A percentile compares a stretch with the other conserved stretches of the same genome.
Evolutionary conservation across 2,329 filamentous ascomycete species (phyloP).

Genomic region (Colletotrichum agaves): DNA sequence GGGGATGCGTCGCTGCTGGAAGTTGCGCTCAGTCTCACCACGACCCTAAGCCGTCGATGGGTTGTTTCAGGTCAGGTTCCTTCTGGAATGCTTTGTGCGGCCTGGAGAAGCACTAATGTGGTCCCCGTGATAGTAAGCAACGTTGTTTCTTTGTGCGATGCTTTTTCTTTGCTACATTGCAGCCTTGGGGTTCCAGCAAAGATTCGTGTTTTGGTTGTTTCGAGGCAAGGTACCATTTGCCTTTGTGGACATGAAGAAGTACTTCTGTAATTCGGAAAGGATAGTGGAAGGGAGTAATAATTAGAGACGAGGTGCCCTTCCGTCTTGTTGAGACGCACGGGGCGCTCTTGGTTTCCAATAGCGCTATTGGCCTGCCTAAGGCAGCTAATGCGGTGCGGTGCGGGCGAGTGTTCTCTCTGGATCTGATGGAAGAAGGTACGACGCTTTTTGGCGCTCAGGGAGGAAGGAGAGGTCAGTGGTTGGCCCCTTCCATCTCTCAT

Average conservation of each 20-base stretch:
- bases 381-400: no score
- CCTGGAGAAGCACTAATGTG: background rate
- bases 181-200: background rate
- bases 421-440: background rate
- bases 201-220: background rate
- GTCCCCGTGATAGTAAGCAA: slow-evolving; percentile 15
- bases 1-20: no score
- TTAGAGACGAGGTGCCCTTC: background rate
- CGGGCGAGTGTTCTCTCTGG: background rate
- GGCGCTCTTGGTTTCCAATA: slow-evolving; percentile 3
- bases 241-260: background rate
- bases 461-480: slow-evolving; percentile 3
- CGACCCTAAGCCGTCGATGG: slow-evolving; percentile 3
- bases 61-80: slow-evolving; percentile 32
- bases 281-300: background rate
- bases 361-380: slow-evolving; percentile 14
- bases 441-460: slow-evolving; percentile 1
- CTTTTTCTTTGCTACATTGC: slow-evolving; percentile 5
- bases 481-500: background rate
- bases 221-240: background rate
- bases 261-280: background rate
- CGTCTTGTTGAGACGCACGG: slow-evolving; percentile 5
- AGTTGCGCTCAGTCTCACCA: slow-evolving; percentile 27
- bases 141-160: background rate
- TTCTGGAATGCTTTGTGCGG: slow-evolving; percentile 18